Conservation (phyloP, 352 stramenopile genomes). For the Phytophthora hybrid region DNA sequence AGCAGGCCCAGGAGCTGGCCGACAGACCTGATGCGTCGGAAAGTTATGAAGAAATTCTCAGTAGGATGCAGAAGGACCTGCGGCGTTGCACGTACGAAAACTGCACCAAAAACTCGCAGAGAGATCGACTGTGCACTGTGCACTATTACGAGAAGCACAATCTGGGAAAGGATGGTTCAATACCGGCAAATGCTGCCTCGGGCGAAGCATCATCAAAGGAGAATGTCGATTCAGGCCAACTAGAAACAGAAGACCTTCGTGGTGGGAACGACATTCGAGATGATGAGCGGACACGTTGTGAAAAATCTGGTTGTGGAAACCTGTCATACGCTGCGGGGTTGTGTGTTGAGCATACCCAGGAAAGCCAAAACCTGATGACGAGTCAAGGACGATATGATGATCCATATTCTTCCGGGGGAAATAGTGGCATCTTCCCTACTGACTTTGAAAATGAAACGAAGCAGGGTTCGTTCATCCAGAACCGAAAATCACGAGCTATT, state of each 20-base stretch:
- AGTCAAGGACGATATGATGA: conserved; percentile 26
- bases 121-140: conserved; percentile 84
- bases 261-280: conserved; percentile 36
- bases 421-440: conserved; percentile 9
- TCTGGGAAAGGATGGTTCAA: conserved; percentile 36
- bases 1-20: conserved; percentile 77
- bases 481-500: conserved; percentile 30
- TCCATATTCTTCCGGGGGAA: conserved; percentile 16
- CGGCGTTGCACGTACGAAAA: conserved; percentile 77
- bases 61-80: conserved; percentile 78
- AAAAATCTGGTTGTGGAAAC: conserved; percentile 48
- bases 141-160: conserved; percentile 86
- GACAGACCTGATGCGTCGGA: conserved; percentile 52
- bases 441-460: conserved; percentile 43
- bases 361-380: conserved; percentile 29
- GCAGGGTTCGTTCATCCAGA: conserved; percentile 31
- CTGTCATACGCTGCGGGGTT: conserved; percentile 57
- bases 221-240: conserved; percentile 12
- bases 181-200: background rate
- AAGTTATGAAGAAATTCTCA: conserved; percentile 77
- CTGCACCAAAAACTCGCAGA: conserved; percentile 89
- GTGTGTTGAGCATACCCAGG: conserved; percentile 61
- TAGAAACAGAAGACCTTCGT: background rate
- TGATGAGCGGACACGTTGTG: conserved; percentile 43
- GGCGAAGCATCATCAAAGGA: conserved; percentile 5